Conservation (phyloP, 140 eudicot genomes). For the Flaveria floridana region DNA sequence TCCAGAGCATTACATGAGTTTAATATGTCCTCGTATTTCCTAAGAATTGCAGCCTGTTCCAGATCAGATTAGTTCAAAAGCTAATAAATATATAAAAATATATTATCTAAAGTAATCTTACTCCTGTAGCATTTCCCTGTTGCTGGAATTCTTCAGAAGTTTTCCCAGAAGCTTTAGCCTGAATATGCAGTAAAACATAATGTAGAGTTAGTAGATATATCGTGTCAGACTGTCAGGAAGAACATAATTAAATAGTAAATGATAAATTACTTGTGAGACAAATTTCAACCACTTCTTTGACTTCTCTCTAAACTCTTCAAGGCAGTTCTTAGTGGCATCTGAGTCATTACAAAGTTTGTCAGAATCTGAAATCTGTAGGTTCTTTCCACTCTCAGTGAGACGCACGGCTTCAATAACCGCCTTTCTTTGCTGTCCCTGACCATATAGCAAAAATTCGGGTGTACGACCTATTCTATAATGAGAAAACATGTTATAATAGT, state of each 20-base stretch:
- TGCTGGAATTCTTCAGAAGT: constrained; percentile 56
- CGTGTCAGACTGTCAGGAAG: neutral
- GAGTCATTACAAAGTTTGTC: constrained; percentile 45
- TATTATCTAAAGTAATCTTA: constrained; percentile 36
- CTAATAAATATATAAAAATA: constrained; percentile 8
- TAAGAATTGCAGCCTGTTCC: constrained; percentile 76
- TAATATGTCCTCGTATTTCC: constrained; percentile 61
- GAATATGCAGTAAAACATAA: constrained; percentile 24
- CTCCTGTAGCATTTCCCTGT: constrained; percentile 67
- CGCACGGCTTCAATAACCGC: constrained; percentile 93
- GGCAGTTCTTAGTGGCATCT: constrained; percentile 41
- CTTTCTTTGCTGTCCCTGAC: constrained; percentile 96
- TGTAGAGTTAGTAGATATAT: constrained; percentile 19
- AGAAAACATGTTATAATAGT: constrained; percentile 13
- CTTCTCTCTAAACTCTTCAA: constrained; percentile 67
- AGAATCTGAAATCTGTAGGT: constrained; percentile 29
- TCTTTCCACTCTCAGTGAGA: constrained; percentile 57
- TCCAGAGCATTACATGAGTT: constrained; percentile 87
- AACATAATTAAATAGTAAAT: neutral
- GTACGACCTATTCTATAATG: constrained; percentile 76
- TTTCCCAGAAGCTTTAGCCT: constrained; percentile 98
- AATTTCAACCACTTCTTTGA: constrained; percentile 93
- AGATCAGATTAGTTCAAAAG: constrained; percentile 31
- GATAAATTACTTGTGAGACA: constrained; percentile 64
- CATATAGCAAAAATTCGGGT: constrained; percentile 75